Conservation (phyloP, 2,329 filamentous ascomycete genomes). For the Diaporthe ilicicola region DNA sequence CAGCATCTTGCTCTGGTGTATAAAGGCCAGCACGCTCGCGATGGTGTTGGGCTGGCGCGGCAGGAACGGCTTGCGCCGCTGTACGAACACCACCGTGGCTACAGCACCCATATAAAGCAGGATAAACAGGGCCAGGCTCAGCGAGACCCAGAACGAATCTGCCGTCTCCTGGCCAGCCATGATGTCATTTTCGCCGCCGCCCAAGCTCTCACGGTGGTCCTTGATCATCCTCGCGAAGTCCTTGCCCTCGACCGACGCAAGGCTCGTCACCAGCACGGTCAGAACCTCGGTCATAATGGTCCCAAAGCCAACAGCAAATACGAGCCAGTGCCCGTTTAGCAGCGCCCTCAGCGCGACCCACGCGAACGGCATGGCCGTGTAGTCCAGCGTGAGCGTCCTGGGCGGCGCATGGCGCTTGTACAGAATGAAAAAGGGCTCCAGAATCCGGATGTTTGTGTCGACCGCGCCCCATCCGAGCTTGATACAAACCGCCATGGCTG, state of each 20-base stretch:
- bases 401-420: constrained; percentile 71
- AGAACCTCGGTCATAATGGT: constrained; percentile 78
- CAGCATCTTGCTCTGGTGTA: constrained; percentile 83
- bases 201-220: constrained; percentile 22
- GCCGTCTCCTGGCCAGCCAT: constrained; percentile 68
- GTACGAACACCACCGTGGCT: constrained; percentile 66
- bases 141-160: constrained; percentile 72
- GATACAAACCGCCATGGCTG: constrained; percentile 70
- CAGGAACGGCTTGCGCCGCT: constrained; percentile 74
- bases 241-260: constrained; percentile 70
- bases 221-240: constrained; percentile 58
- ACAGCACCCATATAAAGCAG: constrained; percentile 71
- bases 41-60: constrained; percentile 83
- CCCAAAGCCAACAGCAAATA: constrained; percentile 75
- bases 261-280: constrained; percentile 72
- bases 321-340: constrained; percentile 69
- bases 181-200: constrained; percentile 40
- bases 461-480: constrained; percentile 75
- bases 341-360: constrained; percentile 70
- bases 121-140: constrained; percentile 69
- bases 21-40: constrained; percentile 77
- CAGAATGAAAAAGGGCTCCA: constrained; percentile 78
- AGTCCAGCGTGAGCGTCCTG: constrained; percentile 74
- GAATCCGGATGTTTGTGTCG: constrained; percentile 75
- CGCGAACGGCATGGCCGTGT: constrained; percentile 75